A percentile compares a stretch with the other conserved stretches of the same genome.
These are phyloP conservation scores for Murraya paniculata DNA, from an alignment of 345 rosid species.

Conservation along the genomic window DNA sequence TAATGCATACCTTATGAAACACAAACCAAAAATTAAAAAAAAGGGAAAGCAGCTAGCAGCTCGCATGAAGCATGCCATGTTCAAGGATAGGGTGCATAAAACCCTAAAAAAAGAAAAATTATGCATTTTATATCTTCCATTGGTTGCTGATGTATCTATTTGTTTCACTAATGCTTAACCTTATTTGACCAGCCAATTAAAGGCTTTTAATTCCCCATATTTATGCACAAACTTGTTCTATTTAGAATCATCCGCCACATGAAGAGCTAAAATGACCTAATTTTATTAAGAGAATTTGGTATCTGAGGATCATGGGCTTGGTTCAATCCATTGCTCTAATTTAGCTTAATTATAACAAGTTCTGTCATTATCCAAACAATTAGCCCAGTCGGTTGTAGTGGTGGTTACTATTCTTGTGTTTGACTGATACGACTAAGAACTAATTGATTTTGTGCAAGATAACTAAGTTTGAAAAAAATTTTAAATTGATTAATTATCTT, in stretches of 20 bases:
- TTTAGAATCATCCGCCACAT: slow-evolving; percentile 17
- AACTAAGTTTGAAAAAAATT: no score
- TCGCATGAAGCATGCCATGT: slow-evolving; percentile 33
- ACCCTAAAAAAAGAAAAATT: slow-evolving; percentile 14
- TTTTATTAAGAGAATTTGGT: background rate
- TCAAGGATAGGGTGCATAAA: slow-evolving; percentile 21
- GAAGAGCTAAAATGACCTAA: slow-evolving; percentile 4
- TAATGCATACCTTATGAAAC: background rate
- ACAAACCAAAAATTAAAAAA: background rate
- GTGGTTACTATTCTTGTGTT: background rate
- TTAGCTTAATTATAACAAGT: background rate
- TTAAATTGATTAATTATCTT: background rate
- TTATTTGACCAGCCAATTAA: slow-evolving; percentile 12
- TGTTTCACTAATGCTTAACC: slow-evolving; percentile 16
- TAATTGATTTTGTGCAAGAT: background rate
- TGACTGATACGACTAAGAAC: background rate
- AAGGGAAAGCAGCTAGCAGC: slow-evolving; percentile 4
- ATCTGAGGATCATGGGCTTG: background rate
- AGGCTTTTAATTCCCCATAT: background rate
- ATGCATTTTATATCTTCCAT: background rate
- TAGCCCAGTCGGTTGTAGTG: background rate
- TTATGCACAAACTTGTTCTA: background rate
- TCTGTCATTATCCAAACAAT: slow-evolving; percentile 8
- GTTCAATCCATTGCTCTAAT: background rate
- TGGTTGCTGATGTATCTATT: background rate